Percentiles rank a stretch among this genome's conserved stretches.
Evolutionary conservation across 208 protist species (phyloP).

Genomic region (Herpetomonas samuelpessoai): DNA sequence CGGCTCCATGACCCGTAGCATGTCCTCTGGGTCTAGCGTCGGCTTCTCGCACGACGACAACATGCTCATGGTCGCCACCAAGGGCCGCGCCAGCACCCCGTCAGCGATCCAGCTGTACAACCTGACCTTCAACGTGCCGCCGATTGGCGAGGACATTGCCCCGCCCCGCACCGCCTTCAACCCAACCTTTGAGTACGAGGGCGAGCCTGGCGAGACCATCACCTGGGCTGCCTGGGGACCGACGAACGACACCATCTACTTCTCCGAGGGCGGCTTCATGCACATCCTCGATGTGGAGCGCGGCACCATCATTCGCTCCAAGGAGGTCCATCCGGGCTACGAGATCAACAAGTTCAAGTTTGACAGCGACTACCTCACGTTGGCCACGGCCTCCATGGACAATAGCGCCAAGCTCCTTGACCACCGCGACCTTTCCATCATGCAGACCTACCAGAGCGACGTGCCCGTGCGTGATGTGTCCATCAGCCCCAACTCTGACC

Average conservation of each 20-base stretch:
- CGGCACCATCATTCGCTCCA: slow-evolving; percentile 68
- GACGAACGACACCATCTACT: slow-evolving; percentile 96
- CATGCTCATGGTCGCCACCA: slow-evolving; percentile 90
- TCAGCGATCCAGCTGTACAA: slow-evolving; percentile 91
- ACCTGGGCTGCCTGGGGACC: slow-evolving; percentile 95
- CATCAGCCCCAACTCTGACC: slow-evolving; percentile 91
- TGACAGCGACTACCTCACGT: slow-evolving; percentile 84
- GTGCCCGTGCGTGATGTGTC: slow-evolving; percentile 96
- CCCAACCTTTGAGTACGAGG: slow-evolving; percentile 51
- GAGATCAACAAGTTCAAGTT: slow-evolving; percentile 90
- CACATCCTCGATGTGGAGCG: slow-evolving; percentile 92
- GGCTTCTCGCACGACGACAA: slow-evolving; percentile 91
- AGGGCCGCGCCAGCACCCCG: slow-evolving; percentile 69
- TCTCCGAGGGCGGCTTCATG: slow-evolving; percentile 91
- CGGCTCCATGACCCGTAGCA: slow-evolving; percentile 58
- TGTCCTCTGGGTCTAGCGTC: slow-evolving; percentile 63
- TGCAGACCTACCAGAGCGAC: slow-evolving; percentile 96
- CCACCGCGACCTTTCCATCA: slow-evolving; percentile 84
- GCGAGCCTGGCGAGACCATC: slow-evolving; percentile 51
- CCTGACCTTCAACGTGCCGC: slow-evolving; percentile 61
- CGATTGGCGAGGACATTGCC: slow-evolving; percentile 55
- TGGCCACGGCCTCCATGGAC: slow-evolving; percentile 95
- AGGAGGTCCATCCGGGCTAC: slow-evolving; percentile 57
- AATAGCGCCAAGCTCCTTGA: slow-evolving; percentile 95
- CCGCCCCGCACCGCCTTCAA: slow-evolving; percentile 64